Percentiles rank a stretch among this genome's conserved stretches.
These are phyloP conservation scores for Tetrahymena borealis DNA, from an alignment of 73 alveolate species.

Conservation along the genomic window DNA sequence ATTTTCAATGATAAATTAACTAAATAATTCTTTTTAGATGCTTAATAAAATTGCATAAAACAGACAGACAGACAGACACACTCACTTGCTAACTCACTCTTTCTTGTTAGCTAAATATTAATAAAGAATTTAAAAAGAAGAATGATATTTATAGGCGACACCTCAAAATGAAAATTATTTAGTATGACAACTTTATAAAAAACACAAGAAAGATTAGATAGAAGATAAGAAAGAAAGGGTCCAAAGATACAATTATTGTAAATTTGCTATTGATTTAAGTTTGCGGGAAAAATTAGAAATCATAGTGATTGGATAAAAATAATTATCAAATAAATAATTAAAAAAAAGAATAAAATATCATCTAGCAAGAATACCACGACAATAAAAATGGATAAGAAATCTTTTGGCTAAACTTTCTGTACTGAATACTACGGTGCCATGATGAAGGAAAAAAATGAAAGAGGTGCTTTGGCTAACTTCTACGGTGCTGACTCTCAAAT, in stretches of 20 bases:
- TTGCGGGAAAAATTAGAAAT: not conserved
- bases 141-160: too few relatives aligned
- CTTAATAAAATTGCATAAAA: too few relatives aligned
- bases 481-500: not conserved
- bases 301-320: not conserved
- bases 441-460: not conserved
- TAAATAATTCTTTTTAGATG: too few relatives aligned
- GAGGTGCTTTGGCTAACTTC: not conserved
- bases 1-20: too few relatives aligned
- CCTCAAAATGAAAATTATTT: too few relatives aligned
- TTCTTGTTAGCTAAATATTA: too few relatives aligned
- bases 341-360: not conserved
- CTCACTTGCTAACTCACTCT: too few relatives aligned
- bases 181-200: too few relatives aligned
- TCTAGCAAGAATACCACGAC: not conserved
- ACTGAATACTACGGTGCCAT: not conserved
- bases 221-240: not conserved
- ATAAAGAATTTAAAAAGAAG: too few relatives aligned
- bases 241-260: not conserved
- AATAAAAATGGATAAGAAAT: not conserved
- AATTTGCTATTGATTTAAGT: not conserved
- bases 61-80: too few relatives aligned
- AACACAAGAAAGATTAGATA: too few relatives aligned
- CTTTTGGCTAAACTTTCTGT: not conserved
- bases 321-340: not conserved